Evolutionary conservation across 2,329 filamentous ascomycete species (phyloP).

Genomic region (Sphaerulina musiva): DNA sequence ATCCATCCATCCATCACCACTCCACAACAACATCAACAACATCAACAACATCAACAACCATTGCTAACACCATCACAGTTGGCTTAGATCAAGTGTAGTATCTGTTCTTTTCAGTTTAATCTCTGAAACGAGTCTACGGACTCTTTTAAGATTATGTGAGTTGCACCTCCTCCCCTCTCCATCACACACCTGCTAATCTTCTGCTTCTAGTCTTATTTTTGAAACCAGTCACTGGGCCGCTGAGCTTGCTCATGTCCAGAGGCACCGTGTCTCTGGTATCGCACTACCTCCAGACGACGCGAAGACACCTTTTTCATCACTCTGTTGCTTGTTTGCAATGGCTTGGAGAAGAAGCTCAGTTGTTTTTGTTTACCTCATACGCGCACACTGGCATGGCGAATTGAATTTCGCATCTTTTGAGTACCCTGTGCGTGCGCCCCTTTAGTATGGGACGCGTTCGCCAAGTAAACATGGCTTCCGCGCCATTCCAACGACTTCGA

Average conservation of each 20-base stretch:
- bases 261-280: constrained; percentile 12
- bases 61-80: background rate
- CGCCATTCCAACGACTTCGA: no score
- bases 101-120: no score
- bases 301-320: constrained; percentile 12
- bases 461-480: no score
- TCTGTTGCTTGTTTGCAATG: background rate
- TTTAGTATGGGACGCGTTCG: no score
- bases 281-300: constrained; percentile 12
- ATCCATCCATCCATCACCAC: no score
- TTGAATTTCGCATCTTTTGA: no score
- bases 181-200: constrained; percentile 5
- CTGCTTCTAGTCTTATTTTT: constrained; percentile 13
- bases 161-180: background rate
- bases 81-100: no score
- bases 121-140: background rate
- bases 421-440: no score
- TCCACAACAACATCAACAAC: no score
- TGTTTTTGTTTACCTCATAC: background rate
- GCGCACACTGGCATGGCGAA: no score
- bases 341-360: constrained; percentile 5
- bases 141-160: constrained; percentile 2
- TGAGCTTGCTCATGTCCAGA: constrained; percentile 9
- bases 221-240: constrained; percentile 3
- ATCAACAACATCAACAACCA: background rate